Percentiles rank a stretch among this genome's conserved stretches.
Conservation (phyloP, 1,284 basidiomycete genomes). For the Trametes versicolor region DNA sequence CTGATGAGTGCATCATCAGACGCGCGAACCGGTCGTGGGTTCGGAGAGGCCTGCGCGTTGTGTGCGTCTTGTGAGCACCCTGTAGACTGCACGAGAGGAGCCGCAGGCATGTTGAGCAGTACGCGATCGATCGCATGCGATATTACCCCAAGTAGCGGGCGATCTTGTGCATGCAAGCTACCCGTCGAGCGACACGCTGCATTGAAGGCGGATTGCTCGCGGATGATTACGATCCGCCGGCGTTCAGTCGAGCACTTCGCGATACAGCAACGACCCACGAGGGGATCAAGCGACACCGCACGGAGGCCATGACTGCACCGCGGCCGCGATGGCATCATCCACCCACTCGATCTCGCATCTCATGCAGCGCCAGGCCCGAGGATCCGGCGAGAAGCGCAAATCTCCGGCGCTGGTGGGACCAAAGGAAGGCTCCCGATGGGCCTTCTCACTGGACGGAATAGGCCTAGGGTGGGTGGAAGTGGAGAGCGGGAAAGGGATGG, state of each 20-base stretch:
- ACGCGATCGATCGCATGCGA: slow-evolving; percentile 17
- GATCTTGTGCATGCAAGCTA: not conserved
- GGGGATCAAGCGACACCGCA: slow-evolving; percentile 8
- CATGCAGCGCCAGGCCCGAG: slow-evolving; percentile 16
- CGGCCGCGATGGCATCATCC: slow-evolving; percentile 28
- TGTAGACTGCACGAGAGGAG: not conserved
- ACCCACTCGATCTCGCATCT: slow-evolving; percentile 4
- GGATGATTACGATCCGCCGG: not conserved
- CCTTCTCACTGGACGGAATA: slow-evolving; percentile 21
- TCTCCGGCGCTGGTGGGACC: slow-evolving; percentile 21
- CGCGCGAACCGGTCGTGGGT: slow-evolving; percentile 8
- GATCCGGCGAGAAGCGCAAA: slow-evolving; percentile 26
- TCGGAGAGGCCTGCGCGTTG: slow-evolving; percentile 8
- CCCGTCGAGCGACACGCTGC: not conserved
- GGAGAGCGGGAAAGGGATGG: slow-evolving; percentile 18
- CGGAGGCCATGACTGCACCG: slow-evolving; percentile 9
- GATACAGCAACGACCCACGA: slow-evolving; percentile 6
- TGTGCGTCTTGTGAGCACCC: not conserved
- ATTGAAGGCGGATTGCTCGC: not conserved
- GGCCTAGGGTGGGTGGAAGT: slow-evolving; percentile 21
- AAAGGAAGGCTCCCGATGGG: slow-evolving; percentile 16
- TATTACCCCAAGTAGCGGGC: slow-evolving; percentile 9
- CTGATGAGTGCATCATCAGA: slow-evolving; percentile 29
- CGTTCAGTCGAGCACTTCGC: not conserved
- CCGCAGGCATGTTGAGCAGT: slow-evolving; percentile 8